phyloP scores from a whole-genome alignment of 202 grass and related monocot species.

The Tripidium arundinaceum region DNA sequence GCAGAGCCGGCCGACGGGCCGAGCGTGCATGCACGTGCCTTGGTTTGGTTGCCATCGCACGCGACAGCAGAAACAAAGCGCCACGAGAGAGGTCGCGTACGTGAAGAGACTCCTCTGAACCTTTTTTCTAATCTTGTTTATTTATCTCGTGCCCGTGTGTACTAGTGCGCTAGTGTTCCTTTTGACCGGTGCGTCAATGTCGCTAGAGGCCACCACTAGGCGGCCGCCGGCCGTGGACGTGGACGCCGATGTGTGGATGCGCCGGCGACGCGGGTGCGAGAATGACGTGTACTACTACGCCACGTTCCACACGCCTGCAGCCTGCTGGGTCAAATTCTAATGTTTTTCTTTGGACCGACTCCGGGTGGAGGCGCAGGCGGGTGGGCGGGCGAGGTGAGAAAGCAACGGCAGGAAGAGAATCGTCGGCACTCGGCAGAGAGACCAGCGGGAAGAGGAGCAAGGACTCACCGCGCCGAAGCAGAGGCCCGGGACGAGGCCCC shows the following conservation, averaged over 20 bases:
- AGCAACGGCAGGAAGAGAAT: not conserved
- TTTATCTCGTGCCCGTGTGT: too few species aligned
- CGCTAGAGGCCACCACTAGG: not conserved
- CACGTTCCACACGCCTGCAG: slow-evolving; percentile 14
- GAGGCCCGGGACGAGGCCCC: slow-evolving; percentile 75
- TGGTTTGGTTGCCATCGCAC: too few species aligned
- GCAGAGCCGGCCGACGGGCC: not conserved
- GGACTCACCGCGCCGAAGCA: slow-evolving; percentile 78
- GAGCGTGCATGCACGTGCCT: not conserved
- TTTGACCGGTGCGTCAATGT: not conserved
- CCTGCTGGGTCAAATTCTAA: slow-evolving; percentile 26
- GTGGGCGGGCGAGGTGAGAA: not conserved
- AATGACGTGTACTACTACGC: not conserved
- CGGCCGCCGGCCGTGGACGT: not conserved
- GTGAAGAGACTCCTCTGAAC: not conserved
- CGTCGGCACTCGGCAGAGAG: too few species aligned
- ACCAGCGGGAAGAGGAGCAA: too few species aligned
- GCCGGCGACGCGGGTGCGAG: not conserved
- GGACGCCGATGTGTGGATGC: not conserved
- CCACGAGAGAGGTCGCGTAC: too few species aligned
- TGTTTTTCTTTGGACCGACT: not conserved
- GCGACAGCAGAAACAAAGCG: too few species aligned
- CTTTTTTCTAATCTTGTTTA: too few species aligned
- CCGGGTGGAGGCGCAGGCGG: too few species aligned
- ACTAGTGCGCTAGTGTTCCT: not conserved